These are phyloP conservation scores for Atractiella rhizophila DNA, from an alignment of 768 basidiomycete species.

Conservation along the genomic window DNA sequence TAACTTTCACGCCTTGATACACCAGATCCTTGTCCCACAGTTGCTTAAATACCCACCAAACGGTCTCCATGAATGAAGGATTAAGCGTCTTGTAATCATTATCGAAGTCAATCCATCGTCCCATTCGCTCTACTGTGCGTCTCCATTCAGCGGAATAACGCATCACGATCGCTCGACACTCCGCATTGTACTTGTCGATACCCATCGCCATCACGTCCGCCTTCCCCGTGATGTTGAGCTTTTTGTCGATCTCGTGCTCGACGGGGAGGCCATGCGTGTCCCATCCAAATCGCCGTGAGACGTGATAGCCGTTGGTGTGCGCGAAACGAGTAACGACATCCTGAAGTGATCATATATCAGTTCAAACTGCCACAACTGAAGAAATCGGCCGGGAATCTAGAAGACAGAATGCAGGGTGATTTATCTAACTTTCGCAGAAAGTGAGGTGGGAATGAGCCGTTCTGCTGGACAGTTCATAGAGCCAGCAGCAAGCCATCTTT, in stretches of 20 bases:
- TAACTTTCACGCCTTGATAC: constrained; percentile 75
- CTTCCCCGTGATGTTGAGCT: constrained; percentile 66
- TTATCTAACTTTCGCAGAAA: too few relatives aligned
- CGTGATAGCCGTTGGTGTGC: constrained; percentile 8
- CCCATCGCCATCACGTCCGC: constrained; percentile 87
- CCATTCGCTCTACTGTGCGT: constrained; percentile 83
- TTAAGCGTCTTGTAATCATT: constrained; percentile 16
- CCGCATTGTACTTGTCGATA: constrained; percentile 88
- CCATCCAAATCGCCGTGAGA: constrained; percentile 6
- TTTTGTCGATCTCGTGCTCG: constrained; percentile 88
- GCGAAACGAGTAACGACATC: constrained; percentile 10
- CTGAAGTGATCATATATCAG: neutral
- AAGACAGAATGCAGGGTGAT: too few relatives aligned
- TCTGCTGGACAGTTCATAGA: too few relatives aligned
- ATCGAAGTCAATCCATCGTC: constrained; percentile 99
- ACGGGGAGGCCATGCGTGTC: neutral
- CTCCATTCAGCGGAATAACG: constrained; percentile 87
- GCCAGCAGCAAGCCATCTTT: too few relatives aligned
- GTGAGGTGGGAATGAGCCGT: too few relatives aligned
- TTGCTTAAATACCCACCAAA: constrained; percentile 96
- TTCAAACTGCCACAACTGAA: neutral
- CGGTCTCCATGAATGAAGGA: constrained; percentile 75
- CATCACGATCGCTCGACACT: constrained; percentile 94
- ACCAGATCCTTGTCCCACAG: constrained; percentile 80
- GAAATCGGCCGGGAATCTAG: too few relatives aligned